Base-by-base conservation (phyloP, 2,329 filamentous ascomycete species). In the Alternaria novae-zelandiae region DNA sequence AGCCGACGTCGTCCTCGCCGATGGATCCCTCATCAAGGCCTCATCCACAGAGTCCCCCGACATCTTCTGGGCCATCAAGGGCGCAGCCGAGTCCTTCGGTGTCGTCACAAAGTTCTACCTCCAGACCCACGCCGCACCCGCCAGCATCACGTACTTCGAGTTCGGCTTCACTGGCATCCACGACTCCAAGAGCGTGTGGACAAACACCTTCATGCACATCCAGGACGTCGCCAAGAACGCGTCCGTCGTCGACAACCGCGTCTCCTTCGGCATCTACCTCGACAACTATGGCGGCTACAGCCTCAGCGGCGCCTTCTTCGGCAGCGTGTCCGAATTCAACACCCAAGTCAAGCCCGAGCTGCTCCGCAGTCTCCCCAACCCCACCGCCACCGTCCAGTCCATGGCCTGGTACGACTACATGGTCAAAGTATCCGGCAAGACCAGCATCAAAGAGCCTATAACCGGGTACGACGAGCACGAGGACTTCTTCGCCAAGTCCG, bases 41-140 rank as follows among this genome's bases (percentile, higher is more conserved):
- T 77, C 76, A 17, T 59, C 69, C 63, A 11, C 63, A 71, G 28
- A 76, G 80, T 74, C 82, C 56, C 54, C 74, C 0, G 80, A 83
- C 6, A 76, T 83, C 13, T 82, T 77, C 70, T 82, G 81, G 79
- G 81, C 77, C 7, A 65, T 82, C n/a, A 75, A 74, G 20, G 81
- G 81, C 6, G 81, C 80, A 8, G 81, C 80, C 3, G 77, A 78
- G 30, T 82, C 80, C 11, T 81, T 82, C 54, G 81, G 81, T 17
- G 76, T 82, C 55, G 75, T 81, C 28, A 78, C 74, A 46, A 80
- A 69, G 17, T 80, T 78, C 63, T 74, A 75, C 57, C 80, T 82
- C 58, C 72, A 74, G 58, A 78, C 75, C 9, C 68, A 70, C 23
- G 68, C 70, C 13, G 75, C 75, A 5, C 75, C 75, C 12, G 57